Conservation (phyloP, 441 rosid species). For the Mallotus repandus region DNA sequence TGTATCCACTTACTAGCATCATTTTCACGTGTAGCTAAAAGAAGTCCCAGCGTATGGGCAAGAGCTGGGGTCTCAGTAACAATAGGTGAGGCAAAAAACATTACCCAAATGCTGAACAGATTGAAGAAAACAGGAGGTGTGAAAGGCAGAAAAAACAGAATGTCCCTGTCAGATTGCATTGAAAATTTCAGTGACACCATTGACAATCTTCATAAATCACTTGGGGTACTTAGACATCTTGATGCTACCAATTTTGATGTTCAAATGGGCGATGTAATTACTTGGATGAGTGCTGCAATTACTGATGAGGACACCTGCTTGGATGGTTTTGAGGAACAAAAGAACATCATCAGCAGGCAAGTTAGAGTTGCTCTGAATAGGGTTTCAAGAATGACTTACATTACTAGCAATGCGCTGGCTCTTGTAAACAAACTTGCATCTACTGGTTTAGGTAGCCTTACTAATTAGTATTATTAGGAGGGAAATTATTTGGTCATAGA, state of each 20-base stretch:
- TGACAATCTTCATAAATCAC: slow-evolving; percentile 65
- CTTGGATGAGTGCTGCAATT: slow-evolving; percentile 73
- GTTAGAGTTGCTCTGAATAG: slow-evolving; percentile 36
- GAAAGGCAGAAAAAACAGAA: slow-evolving; percentile 30
- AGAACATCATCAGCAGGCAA: slow-evolving; percentile 17
- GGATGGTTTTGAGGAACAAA: slow-evolving; percentile 61
- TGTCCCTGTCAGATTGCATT: slow-evolving; percentile 67
- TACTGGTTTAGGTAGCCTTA: slow-evolving; percentile 34
- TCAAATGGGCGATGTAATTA: slow-evolving; percentile 60
- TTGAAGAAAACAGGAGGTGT: slow-evolving; percentile 31
- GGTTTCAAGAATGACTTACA: slow-evolving; percentile 46
- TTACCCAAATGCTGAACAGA: slow-evolving; percentile 29
- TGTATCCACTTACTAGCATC: slow-evolving; percentile 59
- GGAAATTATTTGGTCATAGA: neutral
- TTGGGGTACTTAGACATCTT: slow-evolving; percentile 50
- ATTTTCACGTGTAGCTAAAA: slow-evolving; percentile 54
- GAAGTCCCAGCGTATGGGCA: slow-evolving; percentile 81
- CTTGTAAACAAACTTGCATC: slow-evolving; percentile 70
- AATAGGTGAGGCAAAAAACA: slow-evolving; percentile 48
- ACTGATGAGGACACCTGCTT: slow-evolving; percentile 73
- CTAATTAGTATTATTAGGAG: slow-evolving; percentile 2
- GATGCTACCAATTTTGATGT: slow-evolving; percentile 40
- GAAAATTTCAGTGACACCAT: slow-evolving; percentile 53
- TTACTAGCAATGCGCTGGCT: slow-evolving; percentile 80
- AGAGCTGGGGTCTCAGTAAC: slow-evolving; percentile 81